Evolutionary conservation across 1,284 basidiomycete genomes (phyloP).

Genomic region (Coniferiporia weirii): DNA sequence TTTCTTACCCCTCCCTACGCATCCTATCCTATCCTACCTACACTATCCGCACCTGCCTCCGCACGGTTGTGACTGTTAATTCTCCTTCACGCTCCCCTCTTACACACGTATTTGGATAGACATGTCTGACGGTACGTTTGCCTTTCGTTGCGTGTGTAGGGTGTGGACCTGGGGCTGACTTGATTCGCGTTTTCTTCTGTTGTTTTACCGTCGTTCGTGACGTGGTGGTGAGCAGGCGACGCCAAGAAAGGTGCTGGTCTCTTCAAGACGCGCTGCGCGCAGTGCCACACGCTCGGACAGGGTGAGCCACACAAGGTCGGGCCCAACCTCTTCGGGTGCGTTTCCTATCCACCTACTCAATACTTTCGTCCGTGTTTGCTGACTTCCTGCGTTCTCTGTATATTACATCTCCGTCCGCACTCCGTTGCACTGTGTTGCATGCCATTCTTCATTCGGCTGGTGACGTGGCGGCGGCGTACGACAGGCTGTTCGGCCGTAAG

Average conservation of each 20-base stretch:
- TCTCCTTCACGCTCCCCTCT: not conserved
- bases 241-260: slow-evolving; percentile 82
- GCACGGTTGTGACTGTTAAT: not conserved
- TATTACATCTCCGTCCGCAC: no score
- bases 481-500: slow-evolving; percentile 79
- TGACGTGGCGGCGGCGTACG: not conserved
- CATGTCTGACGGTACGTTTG: slow-evolving; percentile 14
- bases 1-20: not conserved
- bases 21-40: not conserved
- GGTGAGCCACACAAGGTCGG: slow-evolving; percentile 89
- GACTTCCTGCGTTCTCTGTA: not conserved
- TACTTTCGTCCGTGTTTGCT: not conserved
- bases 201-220: not conserved
- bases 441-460: no score
- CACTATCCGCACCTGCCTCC: not conserved
- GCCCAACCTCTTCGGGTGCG: slow-evolving; percentile 90
- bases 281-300: slow-evolving; percentile 89
- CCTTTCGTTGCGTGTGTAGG: not conserved
- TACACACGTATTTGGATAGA: slow-evolving; percentile 1
- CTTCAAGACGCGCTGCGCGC: slow-evolving; percentile 96
- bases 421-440: no score
- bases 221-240: slow-evolving; percentile 57
- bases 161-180: not conserved
- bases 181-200: not conserved
- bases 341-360: not conserved